Evolutionary conservation across 1,284 basidiomycete genomes (phyloP), one percentile per base, ranked within the genome.

Genomic region (Mycosarcoma maydis): DNA sequence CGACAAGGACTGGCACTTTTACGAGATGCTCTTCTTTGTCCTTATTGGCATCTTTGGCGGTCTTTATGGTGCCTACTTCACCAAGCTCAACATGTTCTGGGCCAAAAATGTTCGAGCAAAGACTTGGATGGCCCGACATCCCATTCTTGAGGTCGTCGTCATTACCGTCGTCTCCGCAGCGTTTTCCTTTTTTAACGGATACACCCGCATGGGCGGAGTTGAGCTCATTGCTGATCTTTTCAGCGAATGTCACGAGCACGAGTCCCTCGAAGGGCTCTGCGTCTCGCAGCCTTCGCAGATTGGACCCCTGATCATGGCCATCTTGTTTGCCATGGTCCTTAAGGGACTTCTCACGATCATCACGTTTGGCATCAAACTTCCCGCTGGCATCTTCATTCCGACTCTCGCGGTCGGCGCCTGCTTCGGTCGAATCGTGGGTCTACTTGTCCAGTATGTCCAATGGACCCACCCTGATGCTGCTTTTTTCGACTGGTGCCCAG

Each of bases 371-470:
- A 92, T 96, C 83, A 78, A 78, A 55, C 56, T 78, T 30, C 72
- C 77, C 60, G 94, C 94, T 5, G 95, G 95, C 4, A 95, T 98
- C 72, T 98, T 98, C 82, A 92, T 98, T 32, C 95, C 95, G 0
- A 93, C 94, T 0, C 87, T 98, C 16, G 93, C 92, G 17, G 94
- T 96, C 13, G 95, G 95, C 22, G 95, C 95, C 0, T 94, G 93
- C 79, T 91, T 91, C 34, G 95, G 95, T 2, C 87, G 95, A 17
- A 89, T 97, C 36, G 78, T 94, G 22, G 95, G 95, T n/a, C 88
- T 97, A 37, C 75, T 85, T 8, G 87, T 98, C 80, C 91, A 95
- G 80, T 91, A 88, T 83, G 73, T 89, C 52, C 90, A 92, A 77
- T 87, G 85, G 80, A 85, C 85, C 29, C 83, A 90, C 74, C 91